A percentile compares a stretch with the other conserved stretches of the same genome.
phyloP scores from a whole-genome alignment of 371 early-diverging fungal genomes.

The Mortierella sp. region DNA sequence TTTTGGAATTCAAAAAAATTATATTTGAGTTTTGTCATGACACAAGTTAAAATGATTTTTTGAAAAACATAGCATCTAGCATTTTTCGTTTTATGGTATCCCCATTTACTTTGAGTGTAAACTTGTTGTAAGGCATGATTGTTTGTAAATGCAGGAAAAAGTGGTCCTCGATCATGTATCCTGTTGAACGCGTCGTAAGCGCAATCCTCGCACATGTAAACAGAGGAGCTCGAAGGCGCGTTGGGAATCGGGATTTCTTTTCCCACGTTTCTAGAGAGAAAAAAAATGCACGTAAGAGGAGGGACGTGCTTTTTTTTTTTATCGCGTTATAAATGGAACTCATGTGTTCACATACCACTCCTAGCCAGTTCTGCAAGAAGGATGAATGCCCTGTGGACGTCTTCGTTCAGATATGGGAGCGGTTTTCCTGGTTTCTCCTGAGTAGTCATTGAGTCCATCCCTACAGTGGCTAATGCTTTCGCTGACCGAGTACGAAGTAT shows the following conservation, averaged over 20 bases:
- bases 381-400: background rate
- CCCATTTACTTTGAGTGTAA: conserved; percentile 59
- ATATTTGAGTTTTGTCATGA: background rate
- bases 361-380: conserved; percentile 2
- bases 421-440: background rate
- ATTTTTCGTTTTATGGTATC: too few relatives aligned
- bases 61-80: too few relatives aligned
- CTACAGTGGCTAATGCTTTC: too few relatives aligned
- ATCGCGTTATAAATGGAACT: too few relatives aligned
- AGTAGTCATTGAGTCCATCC: background rate
- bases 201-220: conserved; percentile 57
- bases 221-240: conserved; percentile 54
- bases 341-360: conserved; percentile 5
- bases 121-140: conserved; percentile 64
- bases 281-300: background rate
- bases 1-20: background rate
- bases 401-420: background rate
- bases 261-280: conserved; percentile 31
- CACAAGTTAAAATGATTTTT: background rate
- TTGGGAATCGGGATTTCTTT: conserved; percentile 62
- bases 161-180: conserved; percentile 56
- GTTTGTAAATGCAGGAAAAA: conserved; percentile 58
- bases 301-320: background rate
- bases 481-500: too few relatives aligned
- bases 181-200: conserved; percentile 42